Percentiles rank a stretch among this genome's conserved stretches.
These are phyloP conservation scores for Lachnellula occidentalis DNA, from an alignment of 2,329 filamentous ascomycete species.

Conservation along the genomic window DNA sequence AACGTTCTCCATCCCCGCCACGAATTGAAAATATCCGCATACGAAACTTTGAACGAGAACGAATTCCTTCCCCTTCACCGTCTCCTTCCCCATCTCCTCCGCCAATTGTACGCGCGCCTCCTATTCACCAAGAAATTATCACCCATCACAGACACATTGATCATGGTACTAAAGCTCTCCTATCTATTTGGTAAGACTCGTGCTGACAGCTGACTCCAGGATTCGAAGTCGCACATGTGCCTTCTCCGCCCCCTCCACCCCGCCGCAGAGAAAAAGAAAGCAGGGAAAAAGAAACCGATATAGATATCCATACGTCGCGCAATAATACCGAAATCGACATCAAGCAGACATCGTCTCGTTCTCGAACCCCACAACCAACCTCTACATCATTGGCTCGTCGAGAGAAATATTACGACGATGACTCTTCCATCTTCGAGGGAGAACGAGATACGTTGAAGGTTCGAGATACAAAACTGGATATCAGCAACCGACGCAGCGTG, in stretches of 20 bases:
- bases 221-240: conserved; percentile 24
- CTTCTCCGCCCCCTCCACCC: conserved; percentile 27
- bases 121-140: conserved; percentile 82
- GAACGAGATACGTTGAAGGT: conserved; percentile 27
- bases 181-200: background rate
- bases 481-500: conserved; percentile 23
- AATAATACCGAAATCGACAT: conserved; percentile 55
- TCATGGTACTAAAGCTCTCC: conserved; percentile 56
- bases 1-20: conserved; percentile 24
- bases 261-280: conserved; percentile 22
- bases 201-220: conserved; percentile 21
- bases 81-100: conserved; percentile 24
- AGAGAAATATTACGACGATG: conserved; percentile 51
- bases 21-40: conserved; percentile 27
- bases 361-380: conserved; percentile 18
- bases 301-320: conserved; percentile 53
- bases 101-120: conserved; percentile 62
- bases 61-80: conserved; percentile 19
- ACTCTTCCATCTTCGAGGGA: conserved; percentile 60
- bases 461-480: conserved; percentile 32
- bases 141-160: conserved; percentile 77
- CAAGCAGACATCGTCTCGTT: conserved; percentile 16
- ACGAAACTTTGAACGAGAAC: conserved; percentile 22
- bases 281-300: conserved; percentile 57
- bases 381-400: conserved; percentile 20